Evolutionary conservation across 169 alveolate species (phyloP).

Genomic region (Cyclospora cayetanensis): DNA sequence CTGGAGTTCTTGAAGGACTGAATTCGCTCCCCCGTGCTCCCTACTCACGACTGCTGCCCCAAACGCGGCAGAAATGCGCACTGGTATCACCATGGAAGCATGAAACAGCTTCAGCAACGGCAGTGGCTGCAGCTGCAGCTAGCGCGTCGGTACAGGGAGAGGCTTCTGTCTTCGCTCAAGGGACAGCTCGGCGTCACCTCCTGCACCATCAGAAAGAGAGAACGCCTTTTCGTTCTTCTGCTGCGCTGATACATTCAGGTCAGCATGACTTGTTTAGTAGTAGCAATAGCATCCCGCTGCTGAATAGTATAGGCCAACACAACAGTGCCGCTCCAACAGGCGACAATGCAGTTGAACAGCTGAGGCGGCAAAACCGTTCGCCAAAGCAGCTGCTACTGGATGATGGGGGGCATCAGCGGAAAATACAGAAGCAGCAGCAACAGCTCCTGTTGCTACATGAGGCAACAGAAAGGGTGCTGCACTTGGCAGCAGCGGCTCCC

Average conservation of each 20-base stretch:
- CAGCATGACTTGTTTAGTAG: neutral
- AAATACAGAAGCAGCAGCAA: constrained; percentile 9
- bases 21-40: neutral
- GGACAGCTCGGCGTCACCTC: neutral
- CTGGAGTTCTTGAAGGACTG: neutral
- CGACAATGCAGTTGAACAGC: neutral
- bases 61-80: neutral
- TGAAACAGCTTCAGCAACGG: neutral
- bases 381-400: neutral
- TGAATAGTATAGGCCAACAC: neutral
- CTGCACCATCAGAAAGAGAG: neutral
- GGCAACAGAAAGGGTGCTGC: neutral
- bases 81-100: too few relatives aligned
- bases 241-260: neutral
- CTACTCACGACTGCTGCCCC: neutral
- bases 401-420: constrained; percentile 4
- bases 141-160: neutral
- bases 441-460: neutral
- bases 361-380: neutral
- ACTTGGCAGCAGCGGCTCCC: constrained; percentile 7
- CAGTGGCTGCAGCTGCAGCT: neutral
- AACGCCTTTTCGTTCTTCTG: neutral
- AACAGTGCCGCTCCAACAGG: neutral
- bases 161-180: neutral
- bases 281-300: too few relatives aligned